Evolutionary conservation across 1,284 basidiomycete species (phyloP).

Genomic region (Retiboletus flavoniger): DNA sequence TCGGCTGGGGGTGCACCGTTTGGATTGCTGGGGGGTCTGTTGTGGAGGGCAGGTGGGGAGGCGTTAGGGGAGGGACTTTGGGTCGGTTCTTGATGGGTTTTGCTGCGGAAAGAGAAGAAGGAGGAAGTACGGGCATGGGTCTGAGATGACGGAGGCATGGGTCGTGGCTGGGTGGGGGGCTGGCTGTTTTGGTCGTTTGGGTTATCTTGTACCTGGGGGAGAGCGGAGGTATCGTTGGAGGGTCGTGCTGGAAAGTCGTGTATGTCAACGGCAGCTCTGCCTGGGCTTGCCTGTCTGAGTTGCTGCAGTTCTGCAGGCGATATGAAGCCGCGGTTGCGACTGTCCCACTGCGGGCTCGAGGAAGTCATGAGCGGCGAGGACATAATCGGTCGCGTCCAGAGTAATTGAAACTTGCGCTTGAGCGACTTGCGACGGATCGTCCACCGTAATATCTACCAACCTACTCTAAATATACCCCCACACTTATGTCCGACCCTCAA

Average conservation of each 20-base stretch:
- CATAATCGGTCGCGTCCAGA: conserved; percentile 3
- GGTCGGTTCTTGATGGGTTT: conserved; percentile 19
- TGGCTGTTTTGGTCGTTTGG: conserved; percentile 20
- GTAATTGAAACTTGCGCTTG: too few species aligned
- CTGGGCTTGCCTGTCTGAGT: conserved; percentile 36
- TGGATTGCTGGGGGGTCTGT: conserved; percentile 15
- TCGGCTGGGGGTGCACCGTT: conserved; percentile 16
- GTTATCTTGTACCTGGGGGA: conserved; percentile 18
- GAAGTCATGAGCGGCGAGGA: conserved; percentile 24
- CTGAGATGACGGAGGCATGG: conserved; percentile 26
- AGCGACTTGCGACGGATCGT: conserved; percentile 10
- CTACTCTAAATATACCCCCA: not conserved
- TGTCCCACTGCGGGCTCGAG: conserved; percentile 49
- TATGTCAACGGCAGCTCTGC: conserved; percentile 25
- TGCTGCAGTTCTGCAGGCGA: conserved; percentile 50
- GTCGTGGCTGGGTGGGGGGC: conserved; percentile 21
- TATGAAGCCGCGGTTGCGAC: conserved; percentile 47
- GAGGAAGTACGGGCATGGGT: conserved; percentile 38
- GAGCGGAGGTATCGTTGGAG: conserved; percentile 15
- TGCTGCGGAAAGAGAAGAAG: conserved; percentile 45
- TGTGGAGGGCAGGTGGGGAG: conserved; percentile 5
- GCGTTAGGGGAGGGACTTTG: conserved; percentile 15
- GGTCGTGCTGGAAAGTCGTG: conserved; percentile 37
- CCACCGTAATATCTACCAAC: not conserved
- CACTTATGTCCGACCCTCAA: not conserved